Base-by-base conservation (phyloP, 2,329 filamentous ascomycete species). In the Ophiocordyceps camponoti-leonardi region DNA sequence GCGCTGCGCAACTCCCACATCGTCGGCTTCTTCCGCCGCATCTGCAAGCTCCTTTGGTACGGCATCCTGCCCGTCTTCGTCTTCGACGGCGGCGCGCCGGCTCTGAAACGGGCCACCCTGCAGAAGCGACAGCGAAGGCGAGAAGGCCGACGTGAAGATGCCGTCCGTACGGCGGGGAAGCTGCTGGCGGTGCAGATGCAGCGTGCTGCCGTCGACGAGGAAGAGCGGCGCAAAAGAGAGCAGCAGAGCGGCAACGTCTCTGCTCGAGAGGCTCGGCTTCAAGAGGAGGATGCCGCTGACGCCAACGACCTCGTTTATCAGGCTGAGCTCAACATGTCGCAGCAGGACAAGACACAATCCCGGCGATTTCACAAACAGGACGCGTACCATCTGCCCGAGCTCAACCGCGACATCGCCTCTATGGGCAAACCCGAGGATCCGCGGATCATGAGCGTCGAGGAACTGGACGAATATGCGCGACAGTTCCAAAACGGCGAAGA, bases 61-160 rank as follows among this genome's bases (percentile, higher is more conserved):
- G 92, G 93, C 44, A 94, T 98, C 61, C 85, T 83, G 51, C 93
- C 92, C 0, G 87, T 98, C 41, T 98, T 98, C 61, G 88, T 98
- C 14, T 98, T 98, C 61, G 92, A 98, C 64, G 92, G 93, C 49
- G 92, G 90, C 41, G 93, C 92, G 0, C 93, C 93, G 0, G 71
- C 78, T 3, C 71, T 98, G 51, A 98, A 98, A 68, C 74, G 90
- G 47, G 84, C 93, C 60, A 98, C 92, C 0, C 88, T 98, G 49
- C 78, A 78, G 49, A 77, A 73, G 44, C 73, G 92, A 40, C 87
- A 88, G 61, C 74, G 75, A 48, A 73, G 87, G 49, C 74, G 92
- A 33, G 92, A 98, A 59, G 92, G 90, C 0, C 73, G 88, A 48
- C 75, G 88, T 42, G 92, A 98, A 51, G 92, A 98, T 84, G 92